Evolutionary conservation across 169 alveolate species (phyloP).

Genomic region (Plasmodium sp.): DNA sequence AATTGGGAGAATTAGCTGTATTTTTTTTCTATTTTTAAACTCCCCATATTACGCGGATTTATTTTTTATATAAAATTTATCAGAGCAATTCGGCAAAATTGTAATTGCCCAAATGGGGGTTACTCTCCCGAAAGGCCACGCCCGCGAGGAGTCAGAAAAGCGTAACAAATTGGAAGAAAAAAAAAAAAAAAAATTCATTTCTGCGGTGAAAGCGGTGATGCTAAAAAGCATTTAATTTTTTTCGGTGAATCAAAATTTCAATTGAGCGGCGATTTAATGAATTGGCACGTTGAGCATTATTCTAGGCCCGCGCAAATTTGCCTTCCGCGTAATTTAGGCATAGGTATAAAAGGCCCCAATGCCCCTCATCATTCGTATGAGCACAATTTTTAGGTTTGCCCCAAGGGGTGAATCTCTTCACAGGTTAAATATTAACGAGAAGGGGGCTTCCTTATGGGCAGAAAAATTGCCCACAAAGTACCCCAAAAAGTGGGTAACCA

Average conservation of each 20-base stretch:
- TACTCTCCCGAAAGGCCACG: neutral
- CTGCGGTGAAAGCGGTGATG: neutral
- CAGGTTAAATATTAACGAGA: neutral
- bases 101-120: neutral
- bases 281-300: neutral
- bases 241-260: too few relatives aligned
- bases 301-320: neutral
- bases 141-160: neutral
- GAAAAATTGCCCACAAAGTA: neutral
- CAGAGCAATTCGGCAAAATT: neutral
- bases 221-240: neutral
- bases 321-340: neutral
- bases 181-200: neutral
- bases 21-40: too few relatives aligned
- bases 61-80: too few relatives aligned
- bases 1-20: neutral
- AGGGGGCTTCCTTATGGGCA: neutral
- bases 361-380: neutral
- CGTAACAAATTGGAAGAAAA: neutral
- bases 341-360: too few relatives aligned
- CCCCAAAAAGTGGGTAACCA: slow-evolving; percentile 27
- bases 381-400: neutral
- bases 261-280: neutral
- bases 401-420: neutral
- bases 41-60: neutral